These are phyloP conservation scores for Leucosporidium yakuticum DNA, from an alignment of 768 basidiomycete genomes.

Conservation along the genomic window DNA sequence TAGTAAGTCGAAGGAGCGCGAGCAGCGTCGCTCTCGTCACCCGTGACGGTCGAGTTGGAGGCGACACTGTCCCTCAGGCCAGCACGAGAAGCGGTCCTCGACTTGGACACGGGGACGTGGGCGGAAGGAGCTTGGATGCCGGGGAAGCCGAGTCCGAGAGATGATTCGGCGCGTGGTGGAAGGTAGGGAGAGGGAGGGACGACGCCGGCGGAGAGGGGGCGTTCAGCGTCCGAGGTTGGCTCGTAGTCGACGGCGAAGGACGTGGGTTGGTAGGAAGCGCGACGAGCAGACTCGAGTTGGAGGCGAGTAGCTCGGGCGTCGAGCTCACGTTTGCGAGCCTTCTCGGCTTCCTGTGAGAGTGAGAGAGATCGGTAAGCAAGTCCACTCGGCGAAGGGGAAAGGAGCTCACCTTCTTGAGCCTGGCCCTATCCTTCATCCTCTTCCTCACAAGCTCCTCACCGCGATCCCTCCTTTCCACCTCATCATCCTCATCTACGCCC, in stretches of 20 bases:
- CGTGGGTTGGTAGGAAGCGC: not conserved
- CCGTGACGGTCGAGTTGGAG: not conserved
- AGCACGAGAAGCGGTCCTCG: conserved; percentile 10
- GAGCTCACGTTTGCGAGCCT: conserved; percentile 3
- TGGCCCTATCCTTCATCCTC: conserved; percentile 42
- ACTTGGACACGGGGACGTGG: no score
- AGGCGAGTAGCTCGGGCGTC: not conserved
- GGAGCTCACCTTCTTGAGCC: conserved; percentile 1
- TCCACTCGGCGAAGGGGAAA: not conserved
- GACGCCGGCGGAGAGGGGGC: conserved; percentile 1
- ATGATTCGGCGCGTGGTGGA: not conserved
- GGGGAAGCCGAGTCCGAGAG: not conserved
- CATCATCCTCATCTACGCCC: conserved; percentile 40
- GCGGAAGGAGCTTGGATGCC: not conserved
- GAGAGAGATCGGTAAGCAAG: not conserved
- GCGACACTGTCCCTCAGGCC: conserved; percentile 10
- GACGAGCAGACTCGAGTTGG: not conserved
- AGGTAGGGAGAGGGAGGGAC: not conserved
- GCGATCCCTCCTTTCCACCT: conserved; percentile 42
- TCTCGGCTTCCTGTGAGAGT: conserved; percentile 7
- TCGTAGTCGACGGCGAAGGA: not conserved
- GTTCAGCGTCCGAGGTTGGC: not conserved
- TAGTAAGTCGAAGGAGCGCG: no score
- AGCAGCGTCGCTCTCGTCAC: no score
- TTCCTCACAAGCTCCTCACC: conserved; percentile 47